Evolutionary conservation across 495 filamentous ascomycete genomes (phyloP).

Genomic region (Trichocladium antarcticum): DNA sequence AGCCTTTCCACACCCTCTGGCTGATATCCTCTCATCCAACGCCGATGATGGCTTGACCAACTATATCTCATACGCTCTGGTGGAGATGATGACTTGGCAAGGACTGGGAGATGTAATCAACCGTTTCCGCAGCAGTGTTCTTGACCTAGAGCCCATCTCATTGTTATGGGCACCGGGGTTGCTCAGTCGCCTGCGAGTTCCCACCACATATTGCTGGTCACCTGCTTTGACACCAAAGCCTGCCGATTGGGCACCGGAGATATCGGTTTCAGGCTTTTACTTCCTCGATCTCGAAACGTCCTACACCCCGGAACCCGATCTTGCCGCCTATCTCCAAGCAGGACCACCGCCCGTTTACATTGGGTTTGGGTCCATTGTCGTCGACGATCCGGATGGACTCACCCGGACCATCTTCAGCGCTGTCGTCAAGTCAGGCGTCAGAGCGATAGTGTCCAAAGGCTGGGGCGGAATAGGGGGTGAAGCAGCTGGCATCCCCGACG

Average conservation of each 20-base stretch:
- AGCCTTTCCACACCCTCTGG: conserved; percentile 59
- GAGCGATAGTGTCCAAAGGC: conserved; percentile 68
- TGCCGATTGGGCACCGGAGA: conserved; percentile 50
- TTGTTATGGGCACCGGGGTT: conserved; percentile 55
- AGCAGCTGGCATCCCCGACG: conserved; percentile 47
- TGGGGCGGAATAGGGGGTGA: conserved; percentile 68
- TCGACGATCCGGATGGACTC: conserved; percentile 58
- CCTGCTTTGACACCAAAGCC: conserved; percentile 56
- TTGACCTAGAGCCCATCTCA: conserved; percentile 51
- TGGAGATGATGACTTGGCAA: conserved; percentile 58
- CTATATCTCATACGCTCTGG: conserved; percentile 62
- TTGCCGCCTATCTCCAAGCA: conserved; percentile 44
- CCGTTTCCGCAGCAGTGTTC: conserved; percentile 46
- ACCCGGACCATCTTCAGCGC: conserved; percentile 61
- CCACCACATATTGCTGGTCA: conserved; percentile 57
- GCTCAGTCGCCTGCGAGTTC: conserved; percentile 49
- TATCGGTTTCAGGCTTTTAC: conserved; percentile 53
- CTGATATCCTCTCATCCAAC: conserved; percentile 52
- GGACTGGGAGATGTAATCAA: conserved; percentile 57
- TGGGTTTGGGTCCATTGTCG: conserved; percentile 73
- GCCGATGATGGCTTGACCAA: conserved; percentile 49
- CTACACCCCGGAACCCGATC: conserved; percentile 45
- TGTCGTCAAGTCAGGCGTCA: conserved; percentile 50
- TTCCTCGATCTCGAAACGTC: conserved; percentile 52
- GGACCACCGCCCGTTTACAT: conserved; percentile 67